These are phyloP conservation scores for Ceratocystis destructans DNA, from an alignment of 2,329 filamentous ascomycete genomes.

Conservation along the genomic window DNA sequence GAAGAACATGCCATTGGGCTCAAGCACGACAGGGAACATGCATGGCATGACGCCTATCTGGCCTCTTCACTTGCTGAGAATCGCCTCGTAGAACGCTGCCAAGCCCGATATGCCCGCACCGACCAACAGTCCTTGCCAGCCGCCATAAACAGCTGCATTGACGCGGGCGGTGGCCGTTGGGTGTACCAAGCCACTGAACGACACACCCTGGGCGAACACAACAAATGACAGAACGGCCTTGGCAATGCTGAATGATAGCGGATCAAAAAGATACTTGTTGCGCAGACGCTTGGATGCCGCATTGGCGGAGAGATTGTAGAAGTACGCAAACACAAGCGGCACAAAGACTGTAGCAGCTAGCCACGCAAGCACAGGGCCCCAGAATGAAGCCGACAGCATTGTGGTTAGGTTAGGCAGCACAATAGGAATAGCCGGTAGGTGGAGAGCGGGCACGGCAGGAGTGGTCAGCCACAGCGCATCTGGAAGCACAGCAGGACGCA, in stretches of 20 bases:
- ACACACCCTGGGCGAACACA: constrained; percentile 57
- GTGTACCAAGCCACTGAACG: constrained; percentile 48
- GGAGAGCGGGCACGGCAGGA: constrained; percentile 44
- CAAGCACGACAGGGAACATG: too few species aligned
- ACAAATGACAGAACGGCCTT: constrained; percentile 74
- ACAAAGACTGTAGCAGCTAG: constrained; percentile 54
- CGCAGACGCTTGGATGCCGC: constrained; percentile 28
- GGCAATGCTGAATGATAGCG: constrained; percentile 75
- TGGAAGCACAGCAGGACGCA: constrained; percentile 58
- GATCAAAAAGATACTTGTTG: constrained; percentile 56
- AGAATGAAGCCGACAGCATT: constrained; percentile 64
- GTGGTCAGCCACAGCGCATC: constrained; percentile 60
- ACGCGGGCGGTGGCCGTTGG: constrained; percentile 48
- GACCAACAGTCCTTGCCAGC: constrained; percentile 55
- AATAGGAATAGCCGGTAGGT: constrained; percentile 46
- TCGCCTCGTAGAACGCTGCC: constrained; percentile 63
- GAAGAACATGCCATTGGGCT: too few species aligned
- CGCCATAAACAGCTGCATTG: constrained; percentile 53
- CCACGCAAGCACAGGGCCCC: constrained; percentile 71
- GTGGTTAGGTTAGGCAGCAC: constrained; percentile 69
- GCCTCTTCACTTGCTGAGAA: constrained; percentile 48
- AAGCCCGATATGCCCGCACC: constrained; percentile 55
- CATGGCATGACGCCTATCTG: too few species aligned
- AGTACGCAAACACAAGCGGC: constrained; percentile 64
- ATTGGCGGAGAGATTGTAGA: constrained; percentile 64